These are phyloP conservation scores for Zalaria sp. DNA, from an alignment of 2,329 filamentous ascomycete species.

Conservation along the genomic window DNA sequence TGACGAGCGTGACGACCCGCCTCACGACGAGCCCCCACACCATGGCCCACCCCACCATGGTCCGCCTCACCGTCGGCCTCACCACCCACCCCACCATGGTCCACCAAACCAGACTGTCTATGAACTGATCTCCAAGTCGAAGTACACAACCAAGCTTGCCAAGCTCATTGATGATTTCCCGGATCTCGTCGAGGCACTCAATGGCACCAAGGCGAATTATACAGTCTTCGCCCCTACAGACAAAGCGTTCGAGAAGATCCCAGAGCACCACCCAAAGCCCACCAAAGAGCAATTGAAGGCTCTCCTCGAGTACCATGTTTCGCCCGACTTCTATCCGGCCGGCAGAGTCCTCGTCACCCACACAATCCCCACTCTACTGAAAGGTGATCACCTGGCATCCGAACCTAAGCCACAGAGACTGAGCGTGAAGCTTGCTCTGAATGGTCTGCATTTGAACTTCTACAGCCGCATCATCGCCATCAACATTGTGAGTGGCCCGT, in stretches of 20 bases:
- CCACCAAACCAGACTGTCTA: constrained; percentile 61
- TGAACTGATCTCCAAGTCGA: constrained; percentile 60
- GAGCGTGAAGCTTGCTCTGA: constrained; percentile 46
- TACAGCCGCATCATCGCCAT: constrained; percentile 55
- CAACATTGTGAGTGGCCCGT: constrained; percentile 46
- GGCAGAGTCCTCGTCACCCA: constrained; percentile 52
- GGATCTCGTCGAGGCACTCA: constrained; percentile 58
- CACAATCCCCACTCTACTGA: constrained; percentile 58
- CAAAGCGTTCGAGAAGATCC: constrained; percentile 56
- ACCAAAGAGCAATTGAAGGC: constrained; percentile 56
- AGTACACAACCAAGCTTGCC: constrained; percentile 64
- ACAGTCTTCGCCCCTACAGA: constrained; percentile 75
- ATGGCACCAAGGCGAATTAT: constrained; percentile 58
- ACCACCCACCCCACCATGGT: constrained; percentile 24
- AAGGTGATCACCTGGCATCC: constrained; percentile 45
- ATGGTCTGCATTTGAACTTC: constrained; percentile 62
- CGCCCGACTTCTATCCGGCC: constrained; percentile 51
- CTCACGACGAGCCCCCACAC: constrained; percentile 12
- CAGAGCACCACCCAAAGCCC: constrained; percentile 42
- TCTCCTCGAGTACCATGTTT: constrained; percentile 63
- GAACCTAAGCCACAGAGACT: constrained; percentile 54
- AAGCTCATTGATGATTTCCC: constrained; percentile 60
- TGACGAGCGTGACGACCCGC: constrained; percentile 15
- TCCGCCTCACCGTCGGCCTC: constrained; percentile 17
- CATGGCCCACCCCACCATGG: constrained; percentile 13